Base-by-base conservation (phyloP, 805 yeast genomes). In the Hanseniaspora vineae region DNA sequence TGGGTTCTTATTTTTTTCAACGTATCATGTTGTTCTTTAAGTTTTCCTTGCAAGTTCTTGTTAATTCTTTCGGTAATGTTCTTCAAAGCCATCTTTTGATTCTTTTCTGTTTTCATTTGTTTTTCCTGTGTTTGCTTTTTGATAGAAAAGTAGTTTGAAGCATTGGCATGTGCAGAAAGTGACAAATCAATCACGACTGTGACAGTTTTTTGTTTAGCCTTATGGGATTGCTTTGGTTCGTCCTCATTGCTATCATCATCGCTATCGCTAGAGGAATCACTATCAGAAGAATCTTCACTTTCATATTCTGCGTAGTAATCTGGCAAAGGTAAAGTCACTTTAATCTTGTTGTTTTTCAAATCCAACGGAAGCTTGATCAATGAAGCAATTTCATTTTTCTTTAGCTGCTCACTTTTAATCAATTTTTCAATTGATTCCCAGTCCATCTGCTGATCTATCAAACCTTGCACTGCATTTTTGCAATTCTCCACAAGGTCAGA, bases 351-450 rank as follows among this genome's bases (percentile, higher is more conserved):
- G 42, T 82, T 77, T 40, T 72, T 70, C 57, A 90, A 69, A 49
- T 85, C 78, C 59, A 90, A 69, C 0, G 95, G 92, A 35, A 78
- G 58, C 44, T 71, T 68, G 47, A 89, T 82, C 49, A 70, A 55
- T 35, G 68, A 65, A 0, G 96, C 96, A 48, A 80, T 68, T 5
- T 66, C 62, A 55, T 81, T 84, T 1, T 81, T 80, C 54, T 80
- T 75, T 1, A 68, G 63, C 55, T 85, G 80, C 58, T 90, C 95
- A 45, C 78, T 70, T 44, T 73, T 66, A 46, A 90, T 80, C 49
- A 83, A 65, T 52, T 80, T 78, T 59, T 84, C 96, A 52, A 89
- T 89, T 51, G 86, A 82, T 42, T 76, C 75, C 98, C 98, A 90
- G 60, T 90, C 97, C 86, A 87, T 85, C 52, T 85, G 89, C 58